phyloP scores from a whole-genome alignment of 1,284 basidiomycete genomes.

The Trichosporon inkin region DNA sequence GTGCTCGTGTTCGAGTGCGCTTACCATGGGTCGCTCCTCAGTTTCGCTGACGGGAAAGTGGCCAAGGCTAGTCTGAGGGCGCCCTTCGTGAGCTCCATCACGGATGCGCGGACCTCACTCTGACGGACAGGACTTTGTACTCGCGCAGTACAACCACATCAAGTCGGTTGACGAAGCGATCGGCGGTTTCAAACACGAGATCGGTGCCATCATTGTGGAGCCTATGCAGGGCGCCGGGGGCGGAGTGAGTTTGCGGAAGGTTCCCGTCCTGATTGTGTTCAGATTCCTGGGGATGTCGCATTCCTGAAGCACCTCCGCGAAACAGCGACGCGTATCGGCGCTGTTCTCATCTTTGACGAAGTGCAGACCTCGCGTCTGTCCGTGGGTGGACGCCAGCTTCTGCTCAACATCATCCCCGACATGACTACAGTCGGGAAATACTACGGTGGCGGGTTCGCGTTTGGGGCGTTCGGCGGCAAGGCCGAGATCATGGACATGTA shows the following conservation, averaged over 20 bases:
- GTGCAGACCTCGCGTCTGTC: constrained; percentile 46
- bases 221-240: constrained; percentile 53
- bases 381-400: constrained; percentile 26
- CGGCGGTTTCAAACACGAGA: constrained; percentile 36
- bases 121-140: constrained; percentile 24
- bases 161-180: constrained; percentile 38
- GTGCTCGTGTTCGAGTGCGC: constrained; percentile 33
- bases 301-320: constrained; percentile 51
- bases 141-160: constrained; percentile 49
- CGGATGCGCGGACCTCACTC: background rate
- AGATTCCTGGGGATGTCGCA: constrained; percentile 35
- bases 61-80: constrained; percentile 12
- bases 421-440: constrained; percentile 37
- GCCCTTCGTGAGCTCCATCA: constrained; percentile 23
- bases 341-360: constrained; percentile 55
- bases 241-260: constrained; percentile 17
- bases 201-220: constrained; percentile 54
- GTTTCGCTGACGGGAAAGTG: constrained; percentile 11
- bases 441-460: constrained; percentile 38
- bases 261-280: background rate
- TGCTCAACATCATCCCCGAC: constrained; percentile 31
- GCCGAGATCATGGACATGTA: constrained; percentile 33
- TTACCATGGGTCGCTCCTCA: constrained; percentile 34
- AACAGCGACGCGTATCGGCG: constrained; percentile 52
- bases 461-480: constrained; percentile 36